Evolutionary conservation across 352 stramenopile genomes (phyloP), one percentile per base, ranked within the genome.

Genomic region (Globisporangium nodosum): DNA sequence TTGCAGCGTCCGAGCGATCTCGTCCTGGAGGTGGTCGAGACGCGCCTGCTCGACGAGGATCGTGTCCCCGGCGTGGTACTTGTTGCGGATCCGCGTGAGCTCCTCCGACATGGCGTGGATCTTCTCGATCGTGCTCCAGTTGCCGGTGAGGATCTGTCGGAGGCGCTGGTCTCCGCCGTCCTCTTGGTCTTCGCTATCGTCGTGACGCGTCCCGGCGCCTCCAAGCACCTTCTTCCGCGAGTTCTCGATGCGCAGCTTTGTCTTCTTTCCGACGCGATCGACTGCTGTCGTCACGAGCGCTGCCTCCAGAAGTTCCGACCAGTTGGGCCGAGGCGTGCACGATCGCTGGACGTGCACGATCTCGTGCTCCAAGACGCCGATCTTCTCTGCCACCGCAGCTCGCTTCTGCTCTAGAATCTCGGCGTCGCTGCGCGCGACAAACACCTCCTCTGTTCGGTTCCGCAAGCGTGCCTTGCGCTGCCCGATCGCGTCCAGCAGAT

Each of bases 41-140:
- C 85, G 90, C 16, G 66, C 69, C 33, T 87, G 69, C 35, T 92
- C 78, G 1, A 64, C 39, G 12, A 52, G 42, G 46, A 91, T 70
- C 37, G 69, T 74, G 20, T 86, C 76, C 24, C 68, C 71, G 0
- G 69, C 69, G 42, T 88, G 74, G 54, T 87, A 74, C 35, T 64
- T 68, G 35, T 66, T 68, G 3, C 78, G 77, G 45, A 88, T 85
- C 13, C 63, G 68, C 18, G 63, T 69, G 20, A 92, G 58, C 50
- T 89, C 77, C 6, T 66, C 21, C 12, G 73, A 61, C 61, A 90
- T 73, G 6, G 69, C 71, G 30, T 66, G 62, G 33, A 90, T 76
- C 30, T 89, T 92, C 2, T 76, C 70, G n/a, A 90, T 64, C 0
- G 80, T 90, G 51, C 69, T 86, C 74, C 76, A 85, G 53, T 70